Conservation (phyloP, 352 stramenopile genomes). For the Phytopythium oedochilum region DNA sequence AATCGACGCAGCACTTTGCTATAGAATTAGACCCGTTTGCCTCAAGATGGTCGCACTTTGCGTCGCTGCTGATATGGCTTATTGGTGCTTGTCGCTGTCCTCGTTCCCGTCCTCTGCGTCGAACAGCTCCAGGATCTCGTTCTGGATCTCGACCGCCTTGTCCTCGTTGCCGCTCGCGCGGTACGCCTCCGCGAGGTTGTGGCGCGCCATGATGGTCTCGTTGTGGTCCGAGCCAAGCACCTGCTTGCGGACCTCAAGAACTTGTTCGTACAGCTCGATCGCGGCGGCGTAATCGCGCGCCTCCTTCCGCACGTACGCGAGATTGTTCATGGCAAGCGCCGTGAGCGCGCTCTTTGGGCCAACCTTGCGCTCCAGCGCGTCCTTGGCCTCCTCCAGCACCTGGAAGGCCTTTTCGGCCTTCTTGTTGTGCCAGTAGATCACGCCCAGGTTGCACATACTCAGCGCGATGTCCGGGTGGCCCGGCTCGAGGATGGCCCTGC, state of each 20-base stretch:
- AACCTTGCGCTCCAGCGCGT: conserved; percentile 57
- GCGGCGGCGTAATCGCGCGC: conserved; percentile 61
- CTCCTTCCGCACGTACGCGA: conserved; percentile 79
- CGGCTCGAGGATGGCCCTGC: conserved; percentile 56
- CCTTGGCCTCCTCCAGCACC: conserved; percentile 52
- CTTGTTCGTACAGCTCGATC: conserved; percentile 60
- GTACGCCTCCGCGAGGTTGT: conserved; percentile 80
- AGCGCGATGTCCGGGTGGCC: conserved; percentile 76
- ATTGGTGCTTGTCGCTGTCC: neutral
- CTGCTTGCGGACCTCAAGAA: conserved; percentile 54
- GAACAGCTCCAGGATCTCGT: conserved; percentile 77
- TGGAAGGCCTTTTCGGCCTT: conserved; percentile 60
- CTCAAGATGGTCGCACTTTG: too few species aligned
- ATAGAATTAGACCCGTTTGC: too few species aligned
- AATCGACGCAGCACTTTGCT: too few species aligned
- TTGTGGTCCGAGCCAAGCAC: conserved; percentile 64
- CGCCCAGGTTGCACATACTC: conserved; percentile 78
- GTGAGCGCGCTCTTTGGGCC: conserved; percentile 54
- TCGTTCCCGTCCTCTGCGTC: conserved; percentile 35
- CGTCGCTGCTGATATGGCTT: too few species aligned
- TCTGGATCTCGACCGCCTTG: conserved; percentile 71
- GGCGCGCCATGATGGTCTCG: conserved; percentile 77
- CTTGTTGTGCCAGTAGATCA: conserved; percentile 83
- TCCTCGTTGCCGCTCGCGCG: conserved; percentile 73
- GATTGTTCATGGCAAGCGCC: conserved; percentile 79